Evolutionary conservation across 164 flowering plant genomes (phyloP).

Genomic region (Sextonia rubra): DNA sequence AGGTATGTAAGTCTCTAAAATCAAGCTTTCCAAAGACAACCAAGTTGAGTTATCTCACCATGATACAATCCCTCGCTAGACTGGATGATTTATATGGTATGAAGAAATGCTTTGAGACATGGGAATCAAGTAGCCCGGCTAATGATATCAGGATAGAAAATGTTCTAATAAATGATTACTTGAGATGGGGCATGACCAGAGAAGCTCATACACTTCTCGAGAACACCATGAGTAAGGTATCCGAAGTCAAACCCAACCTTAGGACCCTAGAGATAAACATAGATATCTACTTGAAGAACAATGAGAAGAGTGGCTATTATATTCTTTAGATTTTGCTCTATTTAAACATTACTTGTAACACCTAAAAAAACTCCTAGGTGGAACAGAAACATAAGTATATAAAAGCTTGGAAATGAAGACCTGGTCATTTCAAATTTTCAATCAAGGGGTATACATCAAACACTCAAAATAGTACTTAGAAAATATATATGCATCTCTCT

Average conservation of each 20-base stretch:
- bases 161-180: constrained; percentile 29
- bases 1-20: constrained; percentile 48
- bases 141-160: constrained; percentile 53
- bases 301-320: no score
- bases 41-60: constrained; percentile 46
- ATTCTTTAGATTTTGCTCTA: no score
- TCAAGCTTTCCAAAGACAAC: constrained; percentile 23
- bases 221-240: constrained; percentile 24
- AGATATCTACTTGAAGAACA: constrained; percentile 28
- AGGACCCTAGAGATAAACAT: constrained; percentile 41
- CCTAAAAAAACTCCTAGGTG: no score
- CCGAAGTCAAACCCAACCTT: constrained; percentile 24
- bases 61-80: constrained; percentile 54
- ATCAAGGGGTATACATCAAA: no score
- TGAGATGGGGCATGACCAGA: constrained; percentile 39
- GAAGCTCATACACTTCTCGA: constrained; percentile 45
- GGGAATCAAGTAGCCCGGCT: constrained; percentile 40
- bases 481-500: no score
- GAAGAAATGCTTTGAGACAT: constrained; percentile 40
- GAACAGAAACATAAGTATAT: no score
- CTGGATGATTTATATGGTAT: constrained; percentile 44
- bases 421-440: no score
- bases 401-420: no score
- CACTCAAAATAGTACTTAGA: no score
- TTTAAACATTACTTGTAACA: no score